Evolutionary conservation across 2,329 filamentous ascomycete species (phyloP), one percentile per base, ranked within the genome.

Genomic region (Didymella exigua): DNA sequence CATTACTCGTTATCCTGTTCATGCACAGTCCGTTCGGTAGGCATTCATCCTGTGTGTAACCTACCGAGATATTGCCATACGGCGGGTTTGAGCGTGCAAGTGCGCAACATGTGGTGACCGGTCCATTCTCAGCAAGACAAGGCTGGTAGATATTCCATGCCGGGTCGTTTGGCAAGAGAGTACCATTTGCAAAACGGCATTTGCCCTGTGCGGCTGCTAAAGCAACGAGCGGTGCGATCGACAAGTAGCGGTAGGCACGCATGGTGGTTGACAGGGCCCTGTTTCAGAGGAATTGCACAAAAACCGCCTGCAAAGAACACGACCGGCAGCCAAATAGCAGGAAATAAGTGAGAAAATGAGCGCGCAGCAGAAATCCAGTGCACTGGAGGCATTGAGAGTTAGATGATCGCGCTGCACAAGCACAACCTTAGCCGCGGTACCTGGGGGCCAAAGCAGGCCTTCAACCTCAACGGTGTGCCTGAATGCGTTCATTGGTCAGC

Each of bases 181-280:
- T 54, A 5, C 51, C 51, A n/a, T 54, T 54, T 31, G n/a, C 10
- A 18, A 54, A 54, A 5, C 51, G 51, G 18, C 51, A 49, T 38
- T 42, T 36, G 16, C 49, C 42, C 30, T 53, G 49, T 4, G 42
- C 49, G 4, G 34, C 26, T 14, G 18, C 23, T 3, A 45, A n/a
- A 14, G 42, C 14, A 8, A 47, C 9, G 8, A 33, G 10, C 13
- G 49, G 2, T 21, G 36, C 29, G 23, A 47, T 24, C 11, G 42
- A 34, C 2, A 34, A 13, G 16, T 36, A 53, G 36, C 18, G 18
- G 10, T 30, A 23, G 5, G 36, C 16, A 27, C 23, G 36, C 49
- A 53, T 52, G 16, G 34, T 41, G 4, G 1, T 10, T 5, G 19
- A 14, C 14, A 23, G 11, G 7, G 36, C 10, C 19, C 5, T 38